Conservation (phyloP, 306 rosid genomes). For the Sicyos edulis region DNA sequence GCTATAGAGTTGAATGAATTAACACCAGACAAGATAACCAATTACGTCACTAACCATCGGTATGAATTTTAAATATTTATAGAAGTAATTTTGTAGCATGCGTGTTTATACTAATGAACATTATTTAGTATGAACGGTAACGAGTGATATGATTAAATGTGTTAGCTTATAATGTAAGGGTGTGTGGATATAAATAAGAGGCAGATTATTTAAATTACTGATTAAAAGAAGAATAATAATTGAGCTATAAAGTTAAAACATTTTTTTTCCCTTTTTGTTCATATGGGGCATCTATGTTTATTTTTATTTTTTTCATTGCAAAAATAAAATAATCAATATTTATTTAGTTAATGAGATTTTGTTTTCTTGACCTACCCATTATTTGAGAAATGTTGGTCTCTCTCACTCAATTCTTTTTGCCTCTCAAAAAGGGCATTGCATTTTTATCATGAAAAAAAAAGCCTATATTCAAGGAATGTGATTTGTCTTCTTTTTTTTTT, state of each 20-base stretch:
- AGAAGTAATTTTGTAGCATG: no score
- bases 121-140: background rate
- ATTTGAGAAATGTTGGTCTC: conserved; percentile 8
- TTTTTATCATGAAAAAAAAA: conserved; percentile 1
- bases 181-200: background rate
- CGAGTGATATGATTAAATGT: background rate
- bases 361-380: background rate
- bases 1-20: no score
- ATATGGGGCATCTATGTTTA: background rate
- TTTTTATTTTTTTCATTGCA: background rate
- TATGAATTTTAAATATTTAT: no score
- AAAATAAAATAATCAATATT: background rate
- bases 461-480: conserved; percentile 13
- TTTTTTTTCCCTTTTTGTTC: background rate
- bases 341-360: background rate
- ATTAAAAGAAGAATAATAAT: no score
- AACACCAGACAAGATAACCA: no score
- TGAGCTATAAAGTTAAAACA: no score
- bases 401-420: background rate
- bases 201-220: background rate
- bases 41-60: no score
- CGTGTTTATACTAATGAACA: background rate
- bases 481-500: background rate
- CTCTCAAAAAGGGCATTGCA: background rate
- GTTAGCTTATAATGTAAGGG: no score